Evolutionary conservation across 345 rosid genomes (phyloP), one percentile per base, ranked within the genome.

Genomic region (Populus pruinosa): DNA sequence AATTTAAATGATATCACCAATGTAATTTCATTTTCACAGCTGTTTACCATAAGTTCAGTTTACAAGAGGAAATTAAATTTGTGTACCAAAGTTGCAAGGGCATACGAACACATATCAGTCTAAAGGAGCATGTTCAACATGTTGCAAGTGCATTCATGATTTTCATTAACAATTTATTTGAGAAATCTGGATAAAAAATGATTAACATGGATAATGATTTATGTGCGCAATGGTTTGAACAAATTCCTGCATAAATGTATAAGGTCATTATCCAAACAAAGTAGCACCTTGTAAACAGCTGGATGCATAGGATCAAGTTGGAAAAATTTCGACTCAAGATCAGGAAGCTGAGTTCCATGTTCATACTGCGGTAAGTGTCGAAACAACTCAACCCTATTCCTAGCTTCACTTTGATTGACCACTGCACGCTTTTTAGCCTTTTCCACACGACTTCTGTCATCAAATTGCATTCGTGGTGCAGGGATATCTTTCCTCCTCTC

Each of bases 351-450:
- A 4, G 92, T 90, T 65, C 98, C 98, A 83, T 82, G 97, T 77
- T 96, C 99, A 67, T 96, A 93, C 80, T 93, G 99, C 71, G 98
- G 98, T 86, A 96, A 89, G 87, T 93, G 99, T 86, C 94, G 87
- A 78, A 96, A 93, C 66, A 96, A 84, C 81, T 96, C 97, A 77
- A 93, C 98, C 77, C 94, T 90, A 67, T 92, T 93, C 82, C 90
- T 92, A 23, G 87, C 97, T 88, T 93, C 98, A 3, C 92, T 93
- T 81, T 89, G 96, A 80, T 92, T 91, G 12, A 93, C 96, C 78
- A 95, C 92, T 16, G 98, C 91, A 39, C 94, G 94, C 83, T 87
- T 89, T 84, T 93, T 95, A 20, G 98, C 96, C 87, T 93, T 95
- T 53, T 92, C 97, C 69, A 95, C 99, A 77, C 97, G 86, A 75